Evolutionary conservation across 2,329 filamentous ascomycete species (phyloP).

Genomic region (Fusarium scirpi): DNA sequence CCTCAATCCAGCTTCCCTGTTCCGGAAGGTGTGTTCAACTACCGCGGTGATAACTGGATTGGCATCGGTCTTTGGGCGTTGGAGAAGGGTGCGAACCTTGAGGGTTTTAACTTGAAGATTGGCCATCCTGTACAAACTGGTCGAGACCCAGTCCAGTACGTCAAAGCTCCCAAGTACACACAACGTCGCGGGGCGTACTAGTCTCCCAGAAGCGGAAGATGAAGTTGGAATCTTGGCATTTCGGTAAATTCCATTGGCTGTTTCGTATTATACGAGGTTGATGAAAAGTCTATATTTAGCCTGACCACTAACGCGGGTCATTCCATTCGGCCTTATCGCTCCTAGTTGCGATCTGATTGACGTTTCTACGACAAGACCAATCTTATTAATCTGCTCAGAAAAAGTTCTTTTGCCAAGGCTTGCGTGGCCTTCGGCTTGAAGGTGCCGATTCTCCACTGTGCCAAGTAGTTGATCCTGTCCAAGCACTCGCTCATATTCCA

Average conservation of each 20-base stretch:
- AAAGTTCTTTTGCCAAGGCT: neutral
- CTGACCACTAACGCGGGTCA: neutral
- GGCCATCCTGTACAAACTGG: constrained; percentile 64
- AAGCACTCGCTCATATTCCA: neutral
- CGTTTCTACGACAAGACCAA: neutral
- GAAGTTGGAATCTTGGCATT: neutral
- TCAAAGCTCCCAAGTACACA: constrained; percentile 60
- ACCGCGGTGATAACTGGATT: constrained; percentile 76
- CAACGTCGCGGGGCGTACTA: constrained; percentile 65
- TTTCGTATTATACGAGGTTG: neutral
- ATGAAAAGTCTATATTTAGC: constrained; percentile 17
- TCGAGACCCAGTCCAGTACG: constrained; percentile 58
- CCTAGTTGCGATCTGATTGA: neutral
- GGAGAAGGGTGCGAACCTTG: constrained; percentile 67
- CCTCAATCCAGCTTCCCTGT: constrained; percentile 79
- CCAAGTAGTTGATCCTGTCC: constrained; percentile 6
- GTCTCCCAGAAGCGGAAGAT: neutral
- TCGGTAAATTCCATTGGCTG: neutral
- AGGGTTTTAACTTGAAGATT: constrained; percentile 62
- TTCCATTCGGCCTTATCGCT: neutral
- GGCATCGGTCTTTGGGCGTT: constrained; percentile 77
- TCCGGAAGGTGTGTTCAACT: constrained; percentile 78
- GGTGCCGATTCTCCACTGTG: constrained; percentile 38
- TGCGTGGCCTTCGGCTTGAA: constrained; percentile 34
- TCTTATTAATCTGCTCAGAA: neutral